Conservation (phyloP, 2,329 filamentous ascomycete genomes). For the Tolypocladium pustulatum region DNA sequence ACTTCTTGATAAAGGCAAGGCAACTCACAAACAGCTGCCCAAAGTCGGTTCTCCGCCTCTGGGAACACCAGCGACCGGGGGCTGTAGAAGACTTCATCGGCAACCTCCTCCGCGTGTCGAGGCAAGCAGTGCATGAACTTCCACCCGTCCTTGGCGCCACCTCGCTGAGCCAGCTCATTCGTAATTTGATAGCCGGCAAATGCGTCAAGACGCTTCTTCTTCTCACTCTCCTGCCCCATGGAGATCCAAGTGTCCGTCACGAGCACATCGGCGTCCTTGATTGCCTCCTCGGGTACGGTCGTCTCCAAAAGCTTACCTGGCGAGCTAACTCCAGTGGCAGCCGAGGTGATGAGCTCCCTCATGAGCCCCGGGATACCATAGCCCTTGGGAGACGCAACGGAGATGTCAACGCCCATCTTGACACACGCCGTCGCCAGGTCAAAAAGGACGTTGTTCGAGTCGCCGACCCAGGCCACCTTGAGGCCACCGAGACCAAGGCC, state of each 20-base stretch:
- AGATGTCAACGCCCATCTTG: constrained; percentile 78
- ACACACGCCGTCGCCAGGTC: constrained; percentile 80
- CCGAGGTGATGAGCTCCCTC: constrained; percentile 57
- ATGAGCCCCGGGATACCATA: constrained; percentile 74
- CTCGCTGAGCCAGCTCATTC: constrained; percentile 67
- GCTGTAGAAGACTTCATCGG: constrained; percentile 89
- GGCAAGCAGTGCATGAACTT: constrained; percentile 99
- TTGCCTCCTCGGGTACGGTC: constrained; percentile 69
- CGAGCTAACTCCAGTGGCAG: constrained; percentile 43
- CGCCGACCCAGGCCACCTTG: constrained; percentile 92
- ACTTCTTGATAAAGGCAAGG: background rate
- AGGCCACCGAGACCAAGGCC: constrained; percentile 65
- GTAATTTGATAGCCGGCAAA: constrained; percentile 93
- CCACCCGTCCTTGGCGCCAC: constrained; percentile 82
- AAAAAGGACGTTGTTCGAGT: constrained; percentile 94
- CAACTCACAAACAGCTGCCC: constrained; percentile 67
- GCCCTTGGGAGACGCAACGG: constrained; percentile 76
- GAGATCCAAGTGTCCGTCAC: constrained; percentile 98
- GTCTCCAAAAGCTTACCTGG: constrained; percentile 66
- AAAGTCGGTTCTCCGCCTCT: constrained; percentile 90
- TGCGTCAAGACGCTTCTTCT: constrained; percentile 62
- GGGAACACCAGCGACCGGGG: constrained; percentile 77
- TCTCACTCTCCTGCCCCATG: constrained; percentile 92
- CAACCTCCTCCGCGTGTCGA: constrained; percentile 84
- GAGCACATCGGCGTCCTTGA: constrained; percentile 77